Percentiles rank a stretch among this genome's conserved stretches.
These are phyloP conservation scores for Stephania japonica DNA, from an alignment of 164 flowering plant species.

Conservation along the genomic window DNA sequence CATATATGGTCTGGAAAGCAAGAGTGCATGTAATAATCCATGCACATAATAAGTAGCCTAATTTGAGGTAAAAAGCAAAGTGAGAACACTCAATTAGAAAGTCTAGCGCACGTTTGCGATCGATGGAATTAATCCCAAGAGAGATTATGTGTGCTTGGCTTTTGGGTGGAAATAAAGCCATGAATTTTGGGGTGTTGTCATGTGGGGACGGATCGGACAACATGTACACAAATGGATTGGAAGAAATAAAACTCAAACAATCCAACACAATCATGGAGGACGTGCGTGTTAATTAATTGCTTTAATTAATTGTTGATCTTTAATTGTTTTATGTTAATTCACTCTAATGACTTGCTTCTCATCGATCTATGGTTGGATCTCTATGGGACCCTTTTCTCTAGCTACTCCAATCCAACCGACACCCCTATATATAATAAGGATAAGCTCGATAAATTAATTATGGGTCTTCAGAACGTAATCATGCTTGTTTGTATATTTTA, in stretches of 20 bases:
- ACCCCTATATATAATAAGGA: background rate
- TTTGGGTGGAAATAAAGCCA: constrained; percentile 1
- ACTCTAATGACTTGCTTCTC: background rate
- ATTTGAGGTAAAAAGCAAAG: background rate
- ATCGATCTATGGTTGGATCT: background rate
- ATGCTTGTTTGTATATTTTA: no score
- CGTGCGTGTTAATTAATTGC: background rate
- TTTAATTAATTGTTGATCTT: no score
- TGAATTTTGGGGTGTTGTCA: background rate
- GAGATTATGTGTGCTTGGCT: background rate
- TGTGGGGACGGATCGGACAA: background rate
- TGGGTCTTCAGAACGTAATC: no score
- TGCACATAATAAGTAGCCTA: background rate
- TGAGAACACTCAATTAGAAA: background rate
- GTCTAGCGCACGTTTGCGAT: background rate
- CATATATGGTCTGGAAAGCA: background rate
- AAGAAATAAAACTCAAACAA: background rate
- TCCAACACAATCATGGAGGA: constrained; percentile 1
- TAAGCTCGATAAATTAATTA: no score
- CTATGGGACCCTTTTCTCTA: background rate
- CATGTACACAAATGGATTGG: background rate
- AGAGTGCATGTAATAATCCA: background rate
- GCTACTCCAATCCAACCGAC: background rate
- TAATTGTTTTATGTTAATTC: no score
- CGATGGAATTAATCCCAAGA: background rate